Percentiles rank a stretch among this genome's conserved stretches.
These are phyloP conservation scores for Solanum tacnaense DNA, from an alignment of 257 asterid species.

Conservation along the genomic window DNA sequence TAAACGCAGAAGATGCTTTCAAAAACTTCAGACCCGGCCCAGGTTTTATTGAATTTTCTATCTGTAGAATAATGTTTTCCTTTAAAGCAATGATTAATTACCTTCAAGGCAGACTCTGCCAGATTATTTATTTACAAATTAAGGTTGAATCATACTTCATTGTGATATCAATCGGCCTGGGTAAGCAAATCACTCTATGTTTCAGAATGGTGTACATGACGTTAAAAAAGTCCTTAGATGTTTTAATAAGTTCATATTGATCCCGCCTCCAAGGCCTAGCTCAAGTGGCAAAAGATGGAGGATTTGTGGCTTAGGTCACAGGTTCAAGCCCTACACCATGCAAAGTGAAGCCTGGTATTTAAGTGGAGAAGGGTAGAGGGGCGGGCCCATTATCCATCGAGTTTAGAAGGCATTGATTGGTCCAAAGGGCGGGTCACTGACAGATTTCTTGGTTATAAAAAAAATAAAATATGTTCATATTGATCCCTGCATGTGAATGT, in stretches of 20 bases:
- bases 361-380: no score
- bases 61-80: background rate
- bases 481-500: background rate
- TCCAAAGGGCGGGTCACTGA: no score
- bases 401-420: no score
- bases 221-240: background rate
- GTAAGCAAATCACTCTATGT: background rate
- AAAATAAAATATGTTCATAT: background rate
- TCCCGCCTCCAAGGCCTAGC: background rate
- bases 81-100: background rate
- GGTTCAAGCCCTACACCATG: no score
- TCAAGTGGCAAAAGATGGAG: no score
- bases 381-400: no score
- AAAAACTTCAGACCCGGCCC: conserved; percentile 99
- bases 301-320: no score
- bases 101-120: background rate
- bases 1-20: conserved; percentile 99
- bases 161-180: background rate
- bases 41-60: conserved; percentile 31
- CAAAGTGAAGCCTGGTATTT: no score
- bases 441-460: no score
- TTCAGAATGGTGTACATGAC: background rate
- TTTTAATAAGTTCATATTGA: background rate
- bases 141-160: background rate
- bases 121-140: background rate